Conservation (phyloP, 2,329 filamentous ascomycete species). For the Aspergillus thermomutatus region DNA sequence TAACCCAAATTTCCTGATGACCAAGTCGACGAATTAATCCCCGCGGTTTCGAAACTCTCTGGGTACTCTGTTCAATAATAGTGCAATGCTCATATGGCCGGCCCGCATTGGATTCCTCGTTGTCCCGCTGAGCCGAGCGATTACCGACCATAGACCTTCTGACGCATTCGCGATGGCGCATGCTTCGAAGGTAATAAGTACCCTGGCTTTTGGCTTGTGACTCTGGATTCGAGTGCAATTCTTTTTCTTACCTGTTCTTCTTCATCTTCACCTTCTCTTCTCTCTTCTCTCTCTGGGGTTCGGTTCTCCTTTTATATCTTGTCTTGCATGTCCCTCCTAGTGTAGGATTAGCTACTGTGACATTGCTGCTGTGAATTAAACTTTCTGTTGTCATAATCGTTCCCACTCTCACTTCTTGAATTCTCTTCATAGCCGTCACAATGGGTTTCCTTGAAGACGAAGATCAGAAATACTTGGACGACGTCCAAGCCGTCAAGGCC, state of each 20-base stretch:
- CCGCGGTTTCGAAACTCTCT: constrained; percentile 2
- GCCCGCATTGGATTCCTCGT: constrained; percentile 19
- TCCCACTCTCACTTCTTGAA: neutral
- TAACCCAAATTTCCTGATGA: constrained; percentile 2
- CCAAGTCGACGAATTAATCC: constrained; percentile 2
- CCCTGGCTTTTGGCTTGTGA: constrained; percentile 31
- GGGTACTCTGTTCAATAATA: neutral
- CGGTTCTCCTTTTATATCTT: constrained; percentile 4
- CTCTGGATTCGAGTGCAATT: constrained; percentile 6
- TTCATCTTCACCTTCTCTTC: constrained; percentile 3
- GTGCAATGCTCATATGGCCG: constrained; percentile 16
- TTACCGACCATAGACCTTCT: constrained; percentile 32
- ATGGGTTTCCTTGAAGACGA: constrained; percentile 59
- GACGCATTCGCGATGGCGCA: constrained; percentile 29
- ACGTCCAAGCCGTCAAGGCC: constrained; percentile 82
- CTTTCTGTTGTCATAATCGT: neutral
- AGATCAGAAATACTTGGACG: constrained; percentile 71
- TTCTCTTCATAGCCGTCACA: constrained; percentile 12
- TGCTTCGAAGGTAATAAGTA: constrained; percentile 28
- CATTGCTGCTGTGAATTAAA: neutral
- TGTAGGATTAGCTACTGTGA: neutral
- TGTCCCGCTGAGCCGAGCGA: constrained; percentile 39
- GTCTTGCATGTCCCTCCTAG: neutral
- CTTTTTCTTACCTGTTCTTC: constrained; percentile 4
- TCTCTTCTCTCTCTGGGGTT: constrained; percentile 4